Evolutionary conservation across 768 basidiomycete species (phyloP), one percentile per base, ranked within the genome.

Genomic region (Leccinum fibrillosum): DNA sequence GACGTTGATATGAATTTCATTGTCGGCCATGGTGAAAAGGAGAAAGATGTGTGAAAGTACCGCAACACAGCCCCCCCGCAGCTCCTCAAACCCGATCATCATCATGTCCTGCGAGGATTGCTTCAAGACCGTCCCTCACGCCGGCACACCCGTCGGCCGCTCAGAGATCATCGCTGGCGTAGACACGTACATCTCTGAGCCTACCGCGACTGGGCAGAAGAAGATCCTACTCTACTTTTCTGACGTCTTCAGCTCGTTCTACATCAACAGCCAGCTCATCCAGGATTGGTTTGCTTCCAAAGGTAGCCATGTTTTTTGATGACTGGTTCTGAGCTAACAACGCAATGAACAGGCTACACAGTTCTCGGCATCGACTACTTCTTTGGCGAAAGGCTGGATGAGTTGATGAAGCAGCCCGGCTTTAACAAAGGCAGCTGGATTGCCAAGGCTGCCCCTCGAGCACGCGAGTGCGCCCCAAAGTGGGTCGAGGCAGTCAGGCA

Each of bases 281-380:
- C 84, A 86, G 65, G 86, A 89, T 66, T 88, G 80, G 63, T 85
- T 82, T 59, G 86, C 87, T 1, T 72, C 80, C 7, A 75, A 81
- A 19, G 86, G 86, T 87, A 55, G 2, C 10, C 23, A 6, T 53
- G 12, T 23, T 35, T 19, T 19, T 51, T 21, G 19, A 21, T 10
- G 4, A 44, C 19, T 12, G 12, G n/a, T 32, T 35, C n/a, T 2
- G 21, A 21, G 19, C 21, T 34, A 13, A 52, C 5, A 15, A 35
- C 13, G 13, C 12, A 21, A 19, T 35, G 50, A 52, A 15, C 23
- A 52, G 51, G 86, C 1, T 87, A 80, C 64, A 70, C 75, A 48
- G 84, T 87, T 4, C 67, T 86, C 5, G 84, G 83, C 2, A 69
- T 81, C 44, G 86, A 88, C 59, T 87, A 85, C 68, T 86, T 88